Base-by-base conservation (phyloP, 2,329 filamentous ascomycete species). In the Rugonectria rugulosa region DNA sequence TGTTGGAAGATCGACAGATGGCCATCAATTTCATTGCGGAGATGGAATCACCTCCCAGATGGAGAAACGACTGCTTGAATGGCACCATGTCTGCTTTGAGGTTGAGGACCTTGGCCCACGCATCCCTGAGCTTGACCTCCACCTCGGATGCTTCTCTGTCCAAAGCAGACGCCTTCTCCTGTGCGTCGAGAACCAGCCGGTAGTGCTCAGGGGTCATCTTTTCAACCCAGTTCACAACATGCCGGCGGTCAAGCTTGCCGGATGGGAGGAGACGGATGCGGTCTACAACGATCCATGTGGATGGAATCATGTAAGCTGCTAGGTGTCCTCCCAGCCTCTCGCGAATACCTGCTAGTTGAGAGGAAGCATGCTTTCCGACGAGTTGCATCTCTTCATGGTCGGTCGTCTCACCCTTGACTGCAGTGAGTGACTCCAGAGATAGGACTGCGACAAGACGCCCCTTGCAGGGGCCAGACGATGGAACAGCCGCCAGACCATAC, bases 1-100 rank as follows among this genome's bases (percentile, higher is more conserved):
- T 61, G 5, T 55, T 20, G 1, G 19, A 53, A 11, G 62, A 57
- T n/a, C 62, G 55, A 1, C 62, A 64, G 17, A 56, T 19, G 0
- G 62, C 59, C 53, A 64, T 64, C 3, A 64, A n/a, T 45, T 63
- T 48, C 62, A 64, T 64, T 0, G 62, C 62, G 0, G 62, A 64
- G 20, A 64, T 64, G 1, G 62, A 64, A 24, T 64, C 62, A 1
- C 62, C 62, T 24, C 62, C 62, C 1, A 64, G 27, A 20, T 51
- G 62, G 6, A 64, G 42, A 5, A 64, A 66, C 0, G 63, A 65
- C 7, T 59, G 49, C 7, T 43, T 57, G 34, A 61, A 65, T 3
- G 62, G 55, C 0, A 65, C 47, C 20, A 4, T 32, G 0, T 63
- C 36, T 2, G 36, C 6, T 9, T 31, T 15, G 2, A 63, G 29